Evolutionary conservation across 257 asterid genomes (phyloP).

Genomic region (Capsicum rhomboideum): DNA sequence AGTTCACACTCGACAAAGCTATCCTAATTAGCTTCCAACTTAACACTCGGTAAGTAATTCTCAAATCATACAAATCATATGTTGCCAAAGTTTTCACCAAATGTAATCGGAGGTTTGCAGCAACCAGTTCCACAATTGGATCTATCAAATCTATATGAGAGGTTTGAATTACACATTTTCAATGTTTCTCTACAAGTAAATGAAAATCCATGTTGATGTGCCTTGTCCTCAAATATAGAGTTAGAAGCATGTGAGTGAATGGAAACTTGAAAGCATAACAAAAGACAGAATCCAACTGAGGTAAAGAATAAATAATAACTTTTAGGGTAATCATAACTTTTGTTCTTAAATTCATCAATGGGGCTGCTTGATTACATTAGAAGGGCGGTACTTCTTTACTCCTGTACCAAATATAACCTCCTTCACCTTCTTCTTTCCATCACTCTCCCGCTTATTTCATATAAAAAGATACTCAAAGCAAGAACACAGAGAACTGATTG

Average conservation of each 20-base stretch:
- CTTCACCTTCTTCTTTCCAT: constrained; percentile 61
- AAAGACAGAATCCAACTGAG: not conserved
- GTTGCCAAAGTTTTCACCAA: too few relatives aligned
- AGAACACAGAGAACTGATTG: not conserved
- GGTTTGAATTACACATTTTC: too few relatives aligned
- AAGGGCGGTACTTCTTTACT: constrained; percentile 54
- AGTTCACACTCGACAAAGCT: too few relatives aligned
- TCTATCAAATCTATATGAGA: too few relatives aligned
- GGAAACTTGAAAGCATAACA: not conserved
- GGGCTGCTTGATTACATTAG: constrained; percentile 45
- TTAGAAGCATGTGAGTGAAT: not conserved
- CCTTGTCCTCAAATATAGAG: not conserved
- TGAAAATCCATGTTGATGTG: not conserved
- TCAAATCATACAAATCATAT: too few relatives aligned
- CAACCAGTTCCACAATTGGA: too few relatives aligned
- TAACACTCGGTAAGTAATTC: too few relatives aligned
- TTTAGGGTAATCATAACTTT: too few relatives aligned
- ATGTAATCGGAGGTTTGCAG: too few relatives aligned
- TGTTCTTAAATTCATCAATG: too few relatives aligned
- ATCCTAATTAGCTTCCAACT: too few relatives aligned
- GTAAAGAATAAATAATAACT: not conserved
- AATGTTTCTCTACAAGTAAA: not conserved
- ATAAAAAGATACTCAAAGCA: not conserved
- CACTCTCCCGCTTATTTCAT: constrained; percentile 35
- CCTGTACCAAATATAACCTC: constrained; percentile 59